These are phyloP conservation scores for Penicillium canariense DNA, from an alignment of 495 filamentous ascomycete genomes.

Conservation along the genomic window DNA sequence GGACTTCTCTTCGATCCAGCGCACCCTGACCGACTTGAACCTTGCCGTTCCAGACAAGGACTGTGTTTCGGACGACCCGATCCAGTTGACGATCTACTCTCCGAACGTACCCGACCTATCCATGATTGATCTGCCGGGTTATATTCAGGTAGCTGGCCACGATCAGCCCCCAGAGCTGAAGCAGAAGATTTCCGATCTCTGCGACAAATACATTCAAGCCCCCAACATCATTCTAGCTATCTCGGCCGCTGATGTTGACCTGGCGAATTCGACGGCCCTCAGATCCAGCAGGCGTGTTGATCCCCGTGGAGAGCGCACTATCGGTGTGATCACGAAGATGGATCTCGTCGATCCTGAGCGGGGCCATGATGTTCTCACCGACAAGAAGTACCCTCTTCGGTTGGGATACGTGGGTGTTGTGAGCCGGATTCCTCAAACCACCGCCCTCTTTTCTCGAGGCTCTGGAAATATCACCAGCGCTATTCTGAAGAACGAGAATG, in stretches of 20 bases:
- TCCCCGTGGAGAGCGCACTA: constrained; percentile 90
- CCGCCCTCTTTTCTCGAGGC: constrained; percentile 81
- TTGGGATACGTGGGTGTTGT: constrained; percentile 98
- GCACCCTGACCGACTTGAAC: constrained; percentile 92
- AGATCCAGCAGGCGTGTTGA: constrained; percentile 89
- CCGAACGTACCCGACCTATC: constrained; percentile 95
- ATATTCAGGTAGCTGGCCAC: constrained; percentile 89
- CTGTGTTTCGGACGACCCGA: constrained; percentile 95
- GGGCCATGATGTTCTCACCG: constrained; percentile 71
- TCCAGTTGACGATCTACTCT: constrained; percentile 91
- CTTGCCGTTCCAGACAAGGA: constrained; percentile 83
- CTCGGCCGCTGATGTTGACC: constrained; percentile 93
- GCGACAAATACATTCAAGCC: constrained; percentile 95
- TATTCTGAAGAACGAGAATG: constrained; percentile 83
- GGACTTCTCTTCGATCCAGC: constrained; percentile 90
- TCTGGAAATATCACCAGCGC: constrained; percentile 76
- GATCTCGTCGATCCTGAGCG: constrained; percentile 87
- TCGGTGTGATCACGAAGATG: constrained; percentile 99
- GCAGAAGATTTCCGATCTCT: constrained; percentile 92
- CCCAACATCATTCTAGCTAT: constrained; percentile 97
- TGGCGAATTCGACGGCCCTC: constrained; percentile 93
- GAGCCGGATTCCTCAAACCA: constrained; percentile 69
- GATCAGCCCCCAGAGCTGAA: constrained; percentile 92
- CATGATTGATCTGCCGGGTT: constrained; percentile 93
- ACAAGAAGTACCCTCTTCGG: constrained; percentile 90